Conservation (phyloP, 1,284 basidiomycete genomes). For the Malassezia cuniculi region DNA sequence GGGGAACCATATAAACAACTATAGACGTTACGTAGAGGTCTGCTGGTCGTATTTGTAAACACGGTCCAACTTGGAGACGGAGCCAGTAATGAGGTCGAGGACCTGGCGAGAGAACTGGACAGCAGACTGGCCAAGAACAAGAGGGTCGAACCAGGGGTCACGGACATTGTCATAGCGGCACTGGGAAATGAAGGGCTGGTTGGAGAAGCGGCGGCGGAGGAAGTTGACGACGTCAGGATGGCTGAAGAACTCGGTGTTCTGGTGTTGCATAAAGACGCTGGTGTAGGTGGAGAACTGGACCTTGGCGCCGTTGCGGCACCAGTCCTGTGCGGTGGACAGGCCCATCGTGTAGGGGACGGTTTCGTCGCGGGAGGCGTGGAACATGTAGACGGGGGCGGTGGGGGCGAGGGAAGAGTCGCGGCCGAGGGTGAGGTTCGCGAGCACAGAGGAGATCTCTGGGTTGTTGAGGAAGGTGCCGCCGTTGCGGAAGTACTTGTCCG, state of each 20-base stretch:
- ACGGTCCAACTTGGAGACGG: no score
- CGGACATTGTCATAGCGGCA: conserved; percentile 2
- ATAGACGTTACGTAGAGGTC: no score
- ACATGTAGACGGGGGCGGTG: conserved; percentile 24
- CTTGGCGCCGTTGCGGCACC: conserved; percentile 10
- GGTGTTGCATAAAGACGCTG: conserved; percentile 6
- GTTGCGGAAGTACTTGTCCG: conserved; percentile 18
- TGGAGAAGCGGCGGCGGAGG: conserved; percentile 11
- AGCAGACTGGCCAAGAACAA: not conserved
- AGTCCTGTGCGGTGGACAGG: conserved; percentile 7
- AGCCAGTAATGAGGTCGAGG: conserved; percentile 6
- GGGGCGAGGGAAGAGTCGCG: conserved; percentile 7
- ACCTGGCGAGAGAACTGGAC: conserved; percentile 2
- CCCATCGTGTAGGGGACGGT: conserved; percentile 27
- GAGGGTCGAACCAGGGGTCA: conserved; percentile 2
- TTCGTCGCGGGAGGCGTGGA: conserved; percentile 27
- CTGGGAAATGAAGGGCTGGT: not conserved
- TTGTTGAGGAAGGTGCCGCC: conserved; percentile 19
- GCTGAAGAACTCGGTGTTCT: conserved; percentile 8
- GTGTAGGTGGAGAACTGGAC: conserved; percentile 4
- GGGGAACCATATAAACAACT: no score
- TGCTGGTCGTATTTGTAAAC: no score
- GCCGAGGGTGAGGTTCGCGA: conserved; percentile 13
- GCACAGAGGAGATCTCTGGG: not conserved
- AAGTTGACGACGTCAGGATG: conserved; percentile 9